Evolutionary conservation across 2,329 filamentous ascomycete species (phyloP).

Genomic region (Pseudonectria foliicola): DNA sequence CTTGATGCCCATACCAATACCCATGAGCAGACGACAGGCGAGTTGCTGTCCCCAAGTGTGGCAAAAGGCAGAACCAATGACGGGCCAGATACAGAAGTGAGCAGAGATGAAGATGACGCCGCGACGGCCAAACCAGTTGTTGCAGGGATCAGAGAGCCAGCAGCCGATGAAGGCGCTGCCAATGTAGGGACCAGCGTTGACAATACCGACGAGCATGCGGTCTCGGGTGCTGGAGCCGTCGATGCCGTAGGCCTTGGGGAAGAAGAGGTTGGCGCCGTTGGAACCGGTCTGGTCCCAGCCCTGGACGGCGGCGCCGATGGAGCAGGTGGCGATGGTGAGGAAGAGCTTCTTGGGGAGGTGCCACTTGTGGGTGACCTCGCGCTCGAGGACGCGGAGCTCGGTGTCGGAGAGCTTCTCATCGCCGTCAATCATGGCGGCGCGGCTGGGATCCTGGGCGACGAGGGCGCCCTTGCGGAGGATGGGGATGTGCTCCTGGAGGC

Average conservation of each 20-base stretch:
- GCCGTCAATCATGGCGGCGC: slow-evolving; percentile 47
- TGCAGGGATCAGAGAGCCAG: slow-evolving; percentile 61
- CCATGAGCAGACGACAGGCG: slow-evolving; percentile 58
- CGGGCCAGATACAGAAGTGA: slow-evolving; percentile 59
- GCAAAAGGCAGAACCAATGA: slow-evolving; percentile 57
- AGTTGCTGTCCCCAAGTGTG: slow-evolving; percentile 63
- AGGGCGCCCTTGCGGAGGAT: slow-evolving; percentile 51
- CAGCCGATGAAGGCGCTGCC: slow-evolving; percentile 44
- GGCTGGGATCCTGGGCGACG: slow-evolving; percentile 51
- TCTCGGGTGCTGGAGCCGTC: slow-evolving; percentile 24
- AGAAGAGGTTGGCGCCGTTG: slow-evolving; percentile 57
- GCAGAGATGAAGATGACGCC: slow-evolving; percentile 64
- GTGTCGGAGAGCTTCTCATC: slow-evolving; percentile 45
- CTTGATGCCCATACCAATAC: slow-evolving; percentile 63
- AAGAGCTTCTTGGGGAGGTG: slow-evolving; percentile 54
- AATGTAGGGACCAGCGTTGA: slow-evolving; percentile 52
- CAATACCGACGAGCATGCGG: slow-evolving; percentile 51
- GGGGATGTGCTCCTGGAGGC: slow-evolving; percentile 50
- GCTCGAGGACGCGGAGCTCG: slow-evolving; percentile 39
- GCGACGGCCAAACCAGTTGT: slow-evolving; percentile 37
- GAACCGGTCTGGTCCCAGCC: slow-evolving; percentile 60
- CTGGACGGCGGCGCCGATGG: slow-evolving; percentile 60
- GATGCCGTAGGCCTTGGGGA: slow-evolving; percentile 40
- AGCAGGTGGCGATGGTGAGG: slow-evolving; percentile 60
- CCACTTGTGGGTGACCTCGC: slow-evolving; percentile 61